phyloP scores from a whole-genome alignment of 495 filamentous ascomycete genomes.

The Bacidia gigantensis region DNA sequence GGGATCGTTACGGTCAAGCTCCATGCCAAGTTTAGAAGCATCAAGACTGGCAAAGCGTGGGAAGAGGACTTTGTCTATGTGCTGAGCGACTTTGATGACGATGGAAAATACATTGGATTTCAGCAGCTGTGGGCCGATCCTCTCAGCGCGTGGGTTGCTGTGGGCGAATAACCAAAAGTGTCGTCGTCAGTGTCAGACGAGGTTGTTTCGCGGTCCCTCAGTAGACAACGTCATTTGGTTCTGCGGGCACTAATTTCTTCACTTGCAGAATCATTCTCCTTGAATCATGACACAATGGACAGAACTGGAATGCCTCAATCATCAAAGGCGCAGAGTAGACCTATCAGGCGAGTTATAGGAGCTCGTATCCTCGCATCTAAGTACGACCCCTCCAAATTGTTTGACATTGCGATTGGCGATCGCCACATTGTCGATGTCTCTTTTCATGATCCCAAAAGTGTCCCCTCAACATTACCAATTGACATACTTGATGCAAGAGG shows the following conservation, averaged over 20 bases:
- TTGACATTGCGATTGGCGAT: background rate
- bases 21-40: slow-evolving; percentile 20
- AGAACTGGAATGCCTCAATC: background rate
- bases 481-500: slow-evolving; percentile 9
- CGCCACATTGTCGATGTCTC: background rate
- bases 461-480: background rate
- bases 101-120: slow-evolving; percentile 24
- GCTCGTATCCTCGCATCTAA: background rate
- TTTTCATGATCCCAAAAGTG: background rate
- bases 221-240: too few relatives aligned
- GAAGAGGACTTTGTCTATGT: slow-evolving; percentile 27
- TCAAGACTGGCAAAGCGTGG: slow-evolving; percentile 26
- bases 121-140: slow-evolving; percentile 34
- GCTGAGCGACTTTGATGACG: slow-evolving; percentile 27
- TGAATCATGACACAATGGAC: background rate
- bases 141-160: slow-evolving; percentile 27
- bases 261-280: background rate
- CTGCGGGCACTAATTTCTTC: background rate
- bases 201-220: background rate
- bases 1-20: slow-evolving; percentile 23
- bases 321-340: background rate
- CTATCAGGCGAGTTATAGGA: background rate
- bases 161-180: slow-evolving; percentile 14
- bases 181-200: background rate
- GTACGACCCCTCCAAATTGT: background rate